Percentiles rank a stretch among this genome's conserved stretches.
phyloP scores from a whole-genome alignment of 2,329 filamentous ascomycete species.

The Exserohilum rostratum region DNA sequence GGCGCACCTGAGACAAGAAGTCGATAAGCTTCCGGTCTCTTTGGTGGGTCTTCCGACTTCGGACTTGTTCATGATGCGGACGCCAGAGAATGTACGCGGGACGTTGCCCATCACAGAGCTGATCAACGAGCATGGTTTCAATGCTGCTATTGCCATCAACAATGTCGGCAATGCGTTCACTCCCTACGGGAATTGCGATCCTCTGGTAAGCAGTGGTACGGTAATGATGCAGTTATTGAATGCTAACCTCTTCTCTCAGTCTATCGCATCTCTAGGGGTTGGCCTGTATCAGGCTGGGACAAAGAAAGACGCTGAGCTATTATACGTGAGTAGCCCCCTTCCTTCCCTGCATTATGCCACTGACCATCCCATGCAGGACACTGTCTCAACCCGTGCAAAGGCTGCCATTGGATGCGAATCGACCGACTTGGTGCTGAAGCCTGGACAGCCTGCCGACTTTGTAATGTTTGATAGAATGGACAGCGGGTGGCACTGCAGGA shows the following conservation, averaged over 20 bases:
- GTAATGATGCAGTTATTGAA: neutral
- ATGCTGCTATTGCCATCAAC: slow-evolving; percentile 69
- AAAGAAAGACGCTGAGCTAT: slow-evolving; percentile 60
- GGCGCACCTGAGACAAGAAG: slow-evolving; percentile 54
- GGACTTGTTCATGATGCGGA: slow-evolving; percentile 74
- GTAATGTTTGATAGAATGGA: slow-evolving; percentile 50
- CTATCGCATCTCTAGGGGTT: slow-evolving; percentile 56
- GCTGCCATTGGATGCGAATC: slow-evolving; percentile 48
- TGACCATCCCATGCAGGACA: slow-evolving; percentile 48
- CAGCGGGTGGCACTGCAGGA: slow-evolving; percentile 50
- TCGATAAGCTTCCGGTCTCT: slow-evolving; percentile 63
- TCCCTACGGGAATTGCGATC: slow-evolving; percentile 71
- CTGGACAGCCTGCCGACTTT: slow-evolving; percentile 52
- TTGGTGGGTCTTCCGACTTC: slow-evolving; percentile 75
- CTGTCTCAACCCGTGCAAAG: slow-evolving; percentile 56
- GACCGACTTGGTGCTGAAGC: slow-evolving; percentile 36
- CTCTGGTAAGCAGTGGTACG: slow-evolving; percentile 52
- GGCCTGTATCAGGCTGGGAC: slow-evolving; percentile 72
- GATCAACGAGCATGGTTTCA: slow-evolving; percentile 63
- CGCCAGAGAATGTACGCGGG: slow-evolving; percentile 57
- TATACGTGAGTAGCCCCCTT: slow-evolving; percentile 57
- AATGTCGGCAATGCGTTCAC: slow-evolving; percentile 79
- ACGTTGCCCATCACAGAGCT: slow-evolving; percentile 67
- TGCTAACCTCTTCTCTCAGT: neutral
- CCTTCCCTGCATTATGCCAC: neutral